Evolutionary conservation across 306 rosid genomes (phyloP), one percentile per base, ranked within the genome.

Genomic region (Begonia masoniana): DNA sequence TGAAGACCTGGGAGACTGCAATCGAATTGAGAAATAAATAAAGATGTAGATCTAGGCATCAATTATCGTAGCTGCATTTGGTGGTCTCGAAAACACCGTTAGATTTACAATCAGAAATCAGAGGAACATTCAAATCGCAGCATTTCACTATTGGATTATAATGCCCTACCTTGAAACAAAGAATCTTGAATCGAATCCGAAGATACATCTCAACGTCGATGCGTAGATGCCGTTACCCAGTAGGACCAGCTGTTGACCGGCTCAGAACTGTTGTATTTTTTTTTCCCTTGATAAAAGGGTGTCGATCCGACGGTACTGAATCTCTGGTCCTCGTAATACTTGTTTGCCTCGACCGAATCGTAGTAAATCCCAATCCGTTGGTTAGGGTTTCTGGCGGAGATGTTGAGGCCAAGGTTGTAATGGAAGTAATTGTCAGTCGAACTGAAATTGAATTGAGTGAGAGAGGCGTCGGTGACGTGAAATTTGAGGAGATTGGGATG

Each of bases 401-500:
- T 47, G 54, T 57, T 52, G 53, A 65, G 48, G 35, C 58, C 54
- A 13, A 65, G 63, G 24, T 57, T 57, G 54, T 65, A 42, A n/a
- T 65, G 50, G 62, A 64, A 62, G 17, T 23, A 56, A 17, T 56
- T 65, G 58, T 21, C 57, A 10, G 51, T 3, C 5, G 56, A 0
- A 12, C 26, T 52, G 66, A 64, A 43, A 51, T 57, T 50, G 63
- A 65, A 64, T 36, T 64, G 62, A 16, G 69, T 56, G n/a, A 56
- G 57, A 13, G 69, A 42, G 9, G 69, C 69, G 11, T 43, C 43
- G 58, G 53, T 43, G 59, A 54, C 63, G 45, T 46, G 51, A 17
- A 57, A 35, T 16, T 51, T 21, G 23, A 43, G 58, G 41, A 51
- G 49, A 19, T 59, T 57, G 0, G 53, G 69, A n/a, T 50, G 63